Evolutionary conservation across 139 green algal species (phyloP), one percentile per base, ranked within the genome.

Genomic region (Tetraselmis chui): DNA sequence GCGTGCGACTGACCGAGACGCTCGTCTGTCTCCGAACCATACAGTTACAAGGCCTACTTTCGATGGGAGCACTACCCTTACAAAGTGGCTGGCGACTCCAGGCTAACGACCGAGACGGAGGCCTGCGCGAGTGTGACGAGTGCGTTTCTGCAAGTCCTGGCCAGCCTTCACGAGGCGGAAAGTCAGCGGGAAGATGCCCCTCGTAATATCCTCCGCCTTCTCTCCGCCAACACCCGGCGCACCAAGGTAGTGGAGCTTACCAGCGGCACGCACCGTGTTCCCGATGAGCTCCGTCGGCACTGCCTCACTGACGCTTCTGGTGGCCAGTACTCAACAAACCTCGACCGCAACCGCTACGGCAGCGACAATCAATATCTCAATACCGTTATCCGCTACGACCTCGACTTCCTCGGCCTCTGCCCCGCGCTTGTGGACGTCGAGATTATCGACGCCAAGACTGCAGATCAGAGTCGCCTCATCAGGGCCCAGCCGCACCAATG

Each of bases 291-390:
- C 31, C 90, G 90, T 28, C 91, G 92, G 79, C 95, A 98, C 86
- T 96, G 92, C 75, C 85, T 98, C 23, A 87, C 83, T 2, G 95
- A 98, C 80, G 90, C 87, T 28, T 86, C 92, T 59, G 90, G 90
- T 1, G 91, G 91, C 23, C 91, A 97, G 83, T 98, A 98, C 89
- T 94, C 88, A 67, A 98, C 95, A 23, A 98, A 98, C 90, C 84
- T 98, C 31, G 95, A 98, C 89, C 89, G 95, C 77, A 98, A 98
- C 89, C 83, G 95, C 29, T 98, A 98, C 80, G 95, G 95, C 80
- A 92, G 87, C 25, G 95, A 98, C 79, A 92, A 98, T 88, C 93
- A 98, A 81, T 98, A 98, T 86, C 90, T 98, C 1, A 95, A 94
- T 88, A 98, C 95, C 2, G 94, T 97, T n/a, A 96, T 96, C 76